Percentiles rank a stretch among this genome's conserved stretches.
Evolutionary conservation across 2,329 filamentous ascomycete genomes (phyloP).

Genomic region (Colletotrichum gigasporum): DNA sequence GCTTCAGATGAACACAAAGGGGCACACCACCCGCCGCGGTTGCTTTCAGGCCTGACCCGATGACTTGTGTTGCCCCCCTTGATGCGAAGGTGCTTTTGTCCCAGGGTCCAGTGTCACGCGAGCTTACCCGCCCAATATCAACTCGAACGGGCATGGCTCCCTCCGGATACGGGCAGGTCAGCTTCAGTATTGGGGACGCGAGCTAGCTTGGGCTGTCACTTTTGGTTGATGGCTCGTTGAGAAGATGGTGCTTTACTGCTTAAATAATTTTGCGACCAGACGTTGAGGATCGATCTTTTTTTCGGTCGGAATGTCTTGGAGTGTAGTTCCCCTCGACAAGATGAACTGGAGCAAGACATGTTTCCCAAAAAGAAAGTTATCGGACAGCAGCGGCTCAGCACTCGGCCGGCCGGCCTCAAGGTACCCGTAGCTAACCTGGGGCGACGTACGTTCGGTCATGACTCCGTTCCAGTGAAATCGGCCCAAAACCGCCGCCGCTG

Average conservation of each 20-base stretch:
- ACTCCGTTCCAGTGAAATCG: slow-evolving; percentile 3
- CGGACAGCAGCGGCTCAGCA: not conserved
- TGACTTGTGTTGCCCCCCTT: slow-evolving; percentile 12
- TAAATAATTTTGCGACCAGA: not conserved
- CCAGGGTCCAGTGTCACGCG: slow-evolving; percentile 19
- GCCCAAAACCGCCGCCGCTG: not conserved
- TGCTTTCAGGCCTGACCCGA: not conserved
- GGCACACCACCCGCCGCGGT: not conserved
- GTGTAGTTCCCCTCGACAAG: not conserved
- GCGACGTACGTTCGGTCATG: not conserved
- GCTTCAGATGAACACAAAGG: slow-evolving; percentile 16
- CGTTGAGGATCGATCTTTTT: not conserved
- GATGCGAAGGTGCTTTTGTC: not conserved
- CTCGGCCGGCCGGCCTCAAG: not conserved
- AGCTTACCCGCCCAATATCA: not conserved
- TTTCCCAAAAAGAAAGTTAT: not conserved
- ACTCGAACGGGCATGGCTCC: not conserved
- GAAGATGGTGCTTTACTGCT: too few species aligned
- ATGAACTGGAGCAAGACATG: slow-evolving; percentile 9
- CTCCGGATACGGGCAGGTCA: not conserved
- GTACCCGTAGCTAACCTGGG: not conserved
- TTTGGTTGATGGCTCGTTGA: too few species aligned
- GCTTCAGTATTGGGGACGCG: not conserved
- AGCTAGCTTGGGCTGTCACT: not conserved
- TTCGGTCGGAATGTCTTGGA: slow-evolving; percentile 3